These are phyloP conservation scores for Metarhizium rileyi DNA, from an alignment of 2,329 filamentous ascomycete genomes.

Conservation along the genomic window DNA sequence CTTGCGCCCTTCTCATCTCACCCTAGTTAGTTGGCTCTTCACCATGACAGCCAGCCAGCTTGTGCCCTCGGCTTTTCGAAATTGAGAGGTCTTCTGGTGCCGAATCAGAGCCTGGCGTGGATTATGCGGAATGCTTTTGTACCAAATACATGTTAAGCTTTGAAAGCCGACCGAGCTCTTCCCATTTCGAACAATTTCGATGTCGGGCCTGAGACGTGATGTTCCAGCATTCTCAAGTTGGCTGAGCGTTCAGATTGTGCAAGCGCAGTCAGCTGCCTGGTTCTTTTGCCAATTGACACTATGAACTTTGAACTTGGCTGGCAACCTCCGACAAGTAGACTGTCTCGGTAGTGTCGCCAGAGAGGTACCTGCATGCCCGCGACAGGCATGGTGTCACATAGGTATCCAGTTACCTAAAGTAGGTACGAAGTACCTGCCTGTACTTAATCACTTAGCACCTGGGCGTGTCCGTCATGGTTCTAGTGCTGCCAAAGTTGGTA, in stretches of 20 bases:
- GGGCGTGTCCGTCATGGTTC: not conserved
- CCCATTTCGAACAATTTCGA: no score
- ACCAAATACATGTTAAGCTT: not conserved
- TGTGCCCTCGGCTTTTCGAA: not conserved
- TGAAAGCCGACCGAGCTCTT: no score
- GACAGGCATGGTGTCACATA: not conserved
- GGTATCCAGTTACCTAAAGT: no score
- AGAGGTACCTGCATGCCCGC: not conserved
- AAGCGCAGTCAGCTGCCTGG: no score
- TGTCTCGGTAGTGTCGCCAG: not conserved
- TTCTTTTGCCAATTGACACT: not conserved
- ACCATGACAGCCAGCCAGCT: not conserved
- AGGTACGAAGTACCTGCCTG: no score
- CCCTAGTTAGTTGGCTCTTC: not conserved
- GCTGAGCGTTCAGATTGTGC: no score
- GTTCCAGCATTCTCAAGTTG: no score
- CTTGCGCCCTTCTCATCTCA: not conserved
- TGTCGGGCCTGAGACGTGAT: no score
- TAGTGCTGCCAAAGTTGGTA: not conserved
- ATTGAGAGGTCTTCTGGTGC: not conserved
- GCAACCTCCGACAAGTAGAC: not conserved
- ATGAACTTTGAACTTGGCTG: not conserved
- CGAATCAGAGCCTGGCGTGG: not conserved
- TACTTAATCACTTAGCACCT: no score
- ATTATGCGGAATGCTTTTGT: not conserved